Evolutionary conservation across 371 early-diverging fungal species (phyloP), one percentile per base, ranked within the genome.

Genomic region (Capillidium heterosporum): DNA sequence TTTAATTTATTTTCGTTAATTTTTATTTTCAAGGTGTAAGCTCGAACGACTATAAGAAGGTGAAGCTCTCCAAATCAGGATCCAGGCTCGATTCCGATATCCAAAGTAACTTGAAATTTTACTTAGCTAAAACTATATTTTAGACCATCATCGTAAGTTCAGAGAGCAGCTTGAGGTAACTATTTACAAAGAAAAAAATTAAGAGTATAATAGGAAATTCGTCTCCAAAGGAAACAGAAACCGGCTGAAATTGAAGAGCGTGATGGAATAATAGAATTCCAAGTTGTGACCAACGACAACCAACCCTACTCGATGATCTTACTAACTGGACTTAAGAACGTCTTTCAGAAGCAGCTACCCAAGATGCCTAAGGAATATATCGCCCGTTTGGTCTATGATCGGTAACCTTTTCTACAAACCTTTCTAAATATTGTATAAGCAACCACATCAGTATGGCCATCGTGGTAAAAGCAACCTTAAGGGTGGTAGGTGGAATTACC

Each of bases 351-450:
- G 58, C 99, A 99, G 67, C 72, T 99, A 50, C 99, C 99, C 11
- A 98, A 96, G 59, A 99, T 99, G 99, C 99, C 99, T 13, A 85
- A 86, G 63, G 98, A 98, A 60, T 99, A 99, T 62, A 98, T 99
- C 59, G 82, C 94, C 0, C 76, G 95, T 19, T 79, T 99, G 21
- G 94, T 99, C 0, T 99, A 94, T 68, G 98, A 99, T 64, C 60
- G 75, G 78, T 85, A 76, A 46, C 57, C 31, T 49, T 28, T 42
- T 15, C 24, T 24, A 10, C 48, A 2, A 5, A 32, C 10, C n/a
- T 15, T 10, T 42, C 23, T 27, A 52, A 15, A 8, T 15, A 28
- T 23, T 50, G 32, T 32, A 48, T 26, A 61, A 87, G 89, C 47
- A 85, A 87, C 50, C 91, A 94, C 60, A 65, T 65, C 24, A 82